phyloP scores from a whole-genome alignment of 306 rosid genomes.

The Urtica urens region DNA sequence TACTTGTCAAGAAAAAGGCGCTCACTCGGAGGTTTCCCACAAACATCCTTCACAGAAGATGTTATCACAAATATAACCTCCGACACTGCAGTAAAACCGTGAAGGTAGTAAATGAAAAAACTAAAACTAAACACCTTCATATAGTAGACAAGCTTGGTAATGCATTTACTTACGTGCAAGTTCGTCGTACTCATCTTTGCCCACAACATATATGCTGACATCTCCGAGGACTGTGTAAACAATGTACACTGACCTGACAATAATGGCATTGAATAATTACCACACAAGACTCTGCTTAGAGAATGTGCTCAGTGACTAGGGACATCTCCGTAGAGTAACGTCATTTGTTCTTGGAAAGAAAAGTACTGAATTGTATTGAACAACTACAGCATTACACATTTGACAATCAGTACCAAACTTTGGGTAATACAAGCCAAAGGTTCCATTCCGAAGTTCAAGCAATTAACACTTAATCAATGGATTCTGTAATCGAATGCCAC shows the following conservation, averaged over 20 bases:
- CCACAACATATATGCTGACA: constrained; percentile 77
- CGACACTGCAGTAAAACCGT: constrained; percentile 41
- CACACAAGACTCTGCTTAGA: background rate
- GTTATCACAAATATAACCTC: constrained; percentile 83
- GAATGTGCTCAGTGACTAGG: background rate
- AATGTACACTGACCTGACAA: constrained; percentile 81
- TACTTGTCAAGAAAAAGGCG: constrained; percentile 91
- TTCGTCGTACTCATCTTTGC: constrained; percentile 87
- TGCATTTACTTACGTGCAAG: constrained; percentile 62
- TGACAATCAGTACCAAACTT: too few relatives aligned
- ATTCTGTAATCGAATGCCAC: too few relatives aligned
- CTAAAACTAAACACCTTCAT: background rate
- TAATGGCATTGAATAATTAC: background rate
- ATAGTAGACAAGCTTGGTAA: background rate
- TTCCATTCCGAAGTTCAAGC: too few relatives aligned
- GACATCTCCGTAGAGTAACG: too few relatives aligned
- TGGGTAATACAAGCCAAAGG: too few relatives aligned
- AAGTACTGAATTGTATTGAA: too few relatives aligned
- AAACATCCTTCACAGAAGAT: constrained; percentile 82
- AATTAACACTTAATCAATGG: too few relatives aligned
- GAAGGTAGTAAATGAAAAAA: background rate
- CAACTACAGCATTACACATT: too few relatives aligned
- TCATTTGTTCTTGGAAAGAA: too few relatives aligned
- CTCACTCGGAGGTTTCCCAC: constrained; percentile 83
- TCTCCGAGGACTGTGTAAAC: constrained; percentile 92